phyloP scores from a whole-genome alignment of 2,329 filamentous ascomycete species.

The Ophiostoma perfectum region DNA sequence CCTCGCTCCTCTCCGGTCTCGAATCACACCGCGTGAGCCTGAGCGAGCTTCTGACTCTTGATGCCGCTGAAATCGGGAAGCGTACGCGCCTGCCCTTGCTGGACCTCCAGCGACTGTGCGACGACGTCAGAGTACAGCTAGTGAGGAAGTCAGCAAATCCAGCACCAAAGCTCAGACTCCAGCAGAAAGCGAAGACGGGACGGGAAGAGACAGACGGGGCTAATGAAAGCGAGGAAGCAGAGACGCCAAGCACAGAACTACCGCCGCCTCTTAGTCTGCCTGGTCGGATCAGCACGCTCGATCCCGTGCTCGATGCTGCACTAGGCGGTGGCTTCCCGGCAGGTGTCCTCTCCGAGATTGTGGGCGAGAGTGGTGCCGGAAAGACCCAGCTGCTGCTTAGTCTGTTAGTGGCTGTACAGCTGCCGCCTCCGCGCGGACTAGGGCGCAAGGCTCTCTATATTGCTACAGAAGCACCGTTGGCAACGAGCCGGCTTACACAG shows the following conservation, averaged over 20 bases:
- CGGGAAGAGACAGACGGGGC: background rate
- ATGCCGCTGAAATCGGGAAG: constrained; percentile 76
- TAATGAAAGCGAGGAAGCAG: constrained; percentile 14
- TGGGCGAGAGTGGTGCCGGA: constrained; percentile 87
- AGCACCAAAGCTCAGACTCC: constrained; percentile 20
- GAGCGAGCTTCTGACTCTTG: constrained; percentile 78
- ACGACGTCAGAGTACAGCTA: constrained; percentile 22
- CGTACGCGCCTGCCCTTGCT: constrained; percentile 74
- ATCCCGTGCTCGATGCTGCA: constrained; percentile 60
- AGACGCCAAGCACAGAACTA: background rate
- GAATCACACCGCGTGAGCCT: constrained; percentile 74
- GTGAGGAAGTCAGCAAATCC: background rate
- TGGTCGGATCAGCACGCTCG: constrained; percentile 71
- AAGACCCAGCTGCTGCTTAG: constrained; percentile 92
- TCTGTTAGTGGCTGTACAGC: constrained; percentile 77
- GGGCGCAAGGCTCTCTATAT: constrained; percentile 80
- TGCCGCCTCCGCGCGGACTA: constrained; percentile 66
- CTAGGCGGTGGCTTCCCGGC: constrained; percentile 80
- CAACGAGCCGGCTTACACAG: constrained; percentile 75
- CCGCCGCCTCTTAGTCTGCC: background rate
- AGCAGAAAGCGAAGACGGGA: constrained; percentile 23
- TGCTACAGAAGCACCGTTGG: constrained; percentile 81
- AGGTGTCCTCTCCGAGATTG: constrained; percentile 80
- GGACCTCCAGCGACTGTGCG: constrained; percentile 68
- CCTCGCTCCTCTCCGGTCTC: constrained; percentile 70